These are phyloP conservation scores for Phyllosticta capitalensis DNA, from an alignment of 2,329 filamentous ascomycete genomes.

Conservation along the genomic window DNA sequence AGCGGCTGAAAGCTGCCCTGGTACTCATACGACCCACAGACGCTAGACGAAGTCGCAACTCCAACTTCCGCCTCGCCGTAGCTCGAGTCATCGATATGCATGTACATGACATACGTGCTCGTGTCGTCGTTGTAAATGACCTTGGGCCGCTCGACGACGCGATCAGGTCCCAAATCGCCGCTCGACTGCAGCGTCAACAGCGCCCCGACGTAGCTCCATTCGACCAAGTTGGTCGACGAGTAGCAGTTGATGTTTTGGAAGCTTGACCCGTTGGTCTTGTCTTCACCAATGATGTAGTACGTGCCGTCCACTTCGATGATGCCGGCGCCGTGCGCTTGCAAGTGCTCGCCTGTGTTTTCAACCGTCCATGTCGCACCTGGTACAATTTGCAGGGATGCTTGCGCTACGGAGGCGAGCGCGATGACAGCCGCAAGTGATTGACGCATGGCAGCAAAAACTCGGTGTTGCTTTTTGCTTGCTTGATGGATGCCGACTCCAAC, in stretches of 20 bases:
- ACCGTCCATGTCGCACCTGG: conserved; percentile 31
- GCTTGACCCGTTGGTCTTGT: conserved; percentile 52
- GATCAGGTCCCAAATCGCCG: conserved; percentile 50
- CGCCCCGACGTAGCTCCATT: conserved; percentile 54
- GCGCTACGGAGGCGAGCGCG: conserved; percentile 15
- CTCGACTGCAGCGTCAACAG: conserved; percentile 45
- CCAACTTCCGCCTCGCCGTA: conserved; percentile 58
- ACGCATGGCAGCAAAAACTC: neutral
- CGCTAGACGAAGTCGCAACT: conserved; percentile 48
- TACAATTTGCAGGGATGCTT: conserved; percentile 28
- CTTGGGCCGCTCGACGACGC: conserved; percentile 59
- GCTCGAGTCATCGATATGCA: conserved; percentile 54
- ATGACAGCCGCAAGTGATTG: neutral
- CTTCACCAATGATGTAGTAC: conserved; percentile 62
- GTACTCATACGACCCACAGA: conserved; percentile 53
- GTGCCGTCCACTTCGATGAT: conserved; percentile 49
- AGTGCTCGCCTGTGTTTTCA: conserved; percentile 41
- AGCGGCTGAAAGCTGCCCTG: conserved; percentile 38
- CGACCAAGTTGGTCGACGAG: conserved; percentile 50
- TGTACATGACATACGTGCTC: conserved; percentile 56
- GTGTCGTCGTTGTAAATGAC: conserved; percentile 59
- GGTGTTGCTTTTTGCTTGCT: neutral
- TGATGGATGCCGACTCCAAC: too few species aligned
- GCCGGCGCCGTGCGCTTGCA: conserved; percentile 59
- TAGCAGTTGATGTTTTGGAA: conserved; percentile 63